Evolutionary conservation across 371 early-diverging fungal genomes (phyloP), one percentile per base, ranked within the genome.

Genomic region (Phascolomyces articulosus): DNA sequence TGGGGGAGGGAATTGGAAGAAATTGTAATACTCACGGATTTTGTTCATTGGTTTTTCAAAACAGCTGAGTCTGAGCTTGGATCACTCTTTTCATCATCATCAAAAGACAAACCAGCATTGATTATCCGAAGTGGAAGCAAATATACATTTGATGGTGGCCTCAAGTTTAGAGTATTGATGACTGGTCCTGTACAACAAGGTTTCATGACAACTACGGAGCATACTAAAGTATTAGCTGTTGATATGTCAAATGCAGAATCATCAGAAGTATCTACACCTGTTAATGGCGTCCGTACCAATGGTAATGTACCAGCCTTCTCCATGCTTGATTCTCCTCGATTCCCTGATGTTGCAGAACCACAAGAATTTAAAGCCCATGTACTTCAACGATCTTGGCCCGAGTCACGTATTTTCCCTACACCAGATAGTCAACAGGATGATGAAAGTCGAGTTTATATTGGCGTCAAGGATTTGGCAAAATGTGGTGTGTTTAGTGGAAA

Each of bases 401-500:
- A 75, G 20, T 71, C 73, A 10, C 78, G 80, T 11, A 62, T 88
- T 7, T 83, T 78, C 31, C 90, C 90, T 23, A 62, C 66, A 15
- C 89, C 89, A 6, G 70, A 71, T 2, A 70, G 60, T 2, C 69
- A 64, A n/a, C 81, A 90, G 13, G 90, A 90, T 66, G 79, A 82
- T 28, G 86, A 86, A 63, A 80, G 74, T 34, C 63, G 87, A 26
- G 71, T 88, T 10, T 85, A 80, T 72, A 72, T 90, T 15, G 78
- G 82, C 55, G 75, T 93, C 2, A 74, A 79, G 15, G 80, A 84
- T 55, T 69, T 93, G 29, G 87, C 90, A 3, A 80, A 71, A 20
- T 80, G 87, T 27, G 86, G 89, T 26, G 85, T 90, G 10, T 86
- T 90, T 38, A 93, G 93, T 62, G 93, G 93, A 7, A 88, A 90